phyloP scores from a whole-genome alignment of 2,329 filamentous ascomycete genomes.

The Salinomyces thailandicus region DNA sequence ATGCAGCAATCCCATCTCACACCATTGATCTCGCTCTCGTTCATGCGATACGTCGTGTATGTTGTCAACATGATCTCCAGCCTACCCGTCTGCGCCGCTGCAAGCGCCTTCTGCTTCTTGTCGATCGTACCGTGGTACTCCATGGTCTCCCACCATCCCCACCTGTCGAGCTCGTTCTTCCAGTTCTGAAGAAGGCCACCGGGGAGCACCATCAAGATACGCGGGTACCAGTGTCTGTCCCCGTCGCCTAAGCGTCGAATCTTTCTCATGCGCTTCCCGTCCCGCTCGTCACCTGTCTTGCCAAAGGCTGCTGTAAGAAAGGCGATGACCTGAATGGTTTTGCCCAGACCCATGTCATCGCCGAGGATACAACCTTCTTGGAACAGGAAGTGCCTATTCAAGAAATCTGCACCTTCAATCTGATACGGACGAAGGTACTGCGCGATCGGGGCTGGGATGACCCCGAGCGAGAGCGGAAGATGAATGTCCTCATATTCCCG shows the following conservation, averaged over 20 bases:
- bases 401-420: constrained; percentile 69
- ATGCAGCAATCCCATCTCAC: constrained; percentile 89
- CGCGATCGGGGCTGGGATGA: constrained; percentile 80
- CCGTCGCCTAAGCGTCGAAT: constrained; percentile 52
- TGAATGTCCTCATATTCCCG: constrained; percentile 60
- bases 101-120: constrained; percentile 42
- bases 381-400: constrained; percentile 82
- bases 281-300: constrained; percentile 81
- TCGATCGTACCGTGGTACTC: constrained; percentile 60
- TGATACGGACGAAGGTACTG: constrained; percentile 92
- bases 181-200: constrained; percentile 85
- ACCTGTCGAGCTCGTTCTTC: constrained; percentile 72
- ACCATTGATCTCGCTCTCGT: constrained; percentile 67
- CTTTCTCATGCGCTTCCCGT: constrained; percentile 78
- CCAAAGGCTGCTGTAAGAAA: constrained; percentile 88
- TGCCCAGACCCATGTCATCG: constrained; percentile 95
- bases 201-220: constrained; percentile 76
- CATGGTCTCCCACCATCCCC: constrained; percentile 94
- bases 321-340: constrained; percentile 90
- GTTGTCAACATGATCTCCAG: constrained; percentile 91
- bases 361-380: constrained; percentile 85
- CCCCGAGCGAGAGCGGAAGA: constrained; percentile 62
- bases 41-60: constrained; percentile 74
- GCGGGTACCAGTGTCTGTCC: constrained; percentile 64
- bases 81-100: constrained; percentile 58